A percentile compares a stretch with the other conserved stretches of the same genome.
phyloP scores from a whole-genome alignment of 768 basidiomycete species.

The Trametes coccinea region DNA sequence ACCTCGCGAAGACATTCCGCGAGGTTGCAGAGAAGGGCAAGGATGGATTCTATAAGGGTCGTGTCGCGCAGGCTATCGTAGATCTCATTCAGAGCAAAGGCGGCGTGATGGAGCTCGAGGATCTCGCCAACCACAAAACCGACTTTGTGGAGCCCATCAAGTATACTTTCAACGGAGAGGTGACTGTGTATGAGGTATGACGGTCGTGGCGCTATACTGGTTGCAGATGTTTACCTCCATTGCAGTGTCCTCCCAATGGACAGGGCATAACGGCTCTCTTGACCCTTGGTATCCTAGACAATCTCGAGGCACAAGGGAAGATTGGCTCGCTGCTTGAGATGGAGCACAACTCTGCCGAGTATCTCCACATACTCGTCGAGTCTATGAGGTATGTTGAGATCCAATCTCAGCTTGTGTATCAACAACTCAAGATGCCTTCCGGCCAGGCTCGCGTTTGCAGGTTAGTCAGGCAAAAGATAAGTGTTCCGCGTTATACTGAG shows the following conservation, averaged over 20 bases:
- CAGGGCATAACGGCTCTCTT: conserved; percentile 95
- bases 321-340: conserved; percentile 70
- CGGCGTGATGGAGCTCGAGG: conserved; percentile 92
- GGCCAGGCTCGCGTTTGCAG: conserved; percentile 57
- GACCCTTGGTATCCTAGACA: conserved; percentile 91
- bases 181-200: conserved; percentile 86
- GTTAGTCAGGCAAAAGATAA: conserved; percentile 10
- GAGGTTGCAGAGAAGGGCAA: conserved; percentile 79
- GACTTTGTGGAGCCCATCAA: conserved; percentile 87
- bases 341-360: conserved; percentile 90
- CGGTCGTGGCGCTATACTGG: not conserved
- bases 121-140: conserved; percentile 81
- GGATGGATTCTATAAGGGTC: conserved; percentile 92
- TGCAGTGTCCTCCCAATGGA: conserved; percentile 88
- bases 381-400: conserved; percentile 62
- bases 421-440: too few species aligned
- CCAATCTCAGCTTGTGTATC: not conserved
- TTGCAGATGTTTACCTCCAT: not conserved
- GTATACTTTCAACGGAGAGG: conserved; percentile 82
- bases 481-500: not conserved
- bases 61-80: conserved; percentile 86
- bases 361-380: conserved; percentile 86
- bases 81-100: conserved; percentile 83
- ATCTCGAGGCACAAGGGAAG: conserved; percentile 72
- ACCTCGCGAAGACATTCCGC: conserved; percentile 82